Conservation (phyloP, 2,329 filamentous ascomycete species). For the Fusarium sublunatum region DNA sequence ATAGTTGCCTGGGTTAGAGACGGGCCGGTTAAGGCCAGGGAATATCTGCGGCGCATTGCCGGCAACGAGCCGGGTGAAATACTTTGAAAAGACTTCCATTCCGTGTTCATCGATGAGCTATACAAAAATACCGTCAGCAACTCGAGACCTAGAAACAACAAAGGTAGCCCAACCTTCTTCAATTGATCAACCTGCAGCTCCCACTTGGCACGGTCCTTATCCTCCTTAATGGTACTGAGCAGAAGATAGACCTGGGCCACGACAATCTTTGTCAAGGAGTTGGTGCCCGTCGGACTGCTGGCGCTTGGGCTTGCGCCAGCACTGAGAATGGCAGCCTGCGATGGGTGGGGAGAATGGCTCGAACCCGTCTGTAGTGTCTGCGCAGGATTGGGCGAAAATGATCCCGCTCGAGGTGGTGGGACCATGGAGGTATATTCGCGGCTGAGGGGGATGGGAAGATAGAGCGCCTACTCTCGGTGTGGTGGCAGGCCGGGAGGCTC, state of each 20-base stretch:
- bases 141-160: neutral
- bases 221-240: slow-evolving; percentile 93
- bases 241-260: slow-evolving; percentile 95
- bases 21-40: slow-evolving; percentile 77
- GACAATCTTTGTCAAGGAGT: slow-evolving; percentile 88
- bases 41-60: slow-evolving; percentile 94
- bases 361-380: slow-evolving; percentile 67
- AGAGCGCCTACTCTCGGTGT: slow-evolving; percentile 53
- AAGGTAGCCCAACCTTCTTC: slow-evolving; percentile 73
- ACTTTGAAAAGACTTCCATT: slow-evolving; percentile 98
- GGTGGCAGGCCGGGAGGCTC: slow-evolving; percentile 52
- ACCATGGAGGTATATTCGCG: slow-evolving; percentile 63
- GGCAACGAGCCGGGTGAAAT: slow-evolving; percentile 91
- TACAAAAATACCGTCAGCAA: slow-evolving; percentile 34
- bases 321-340: slow-evolving; percentile 67
- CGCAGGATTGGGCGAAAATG: slow-evolving; percentile 71
- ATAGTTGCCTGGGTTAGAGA: slow-evolving; percentile 83
- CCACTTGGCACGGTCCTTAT: slow-evolving; percentile 91
- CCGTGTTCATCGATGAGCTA: slow-evolving; percentile 97
- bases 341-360: slow-evolving; percentile 67
- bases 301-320: slow-evolving; percentile 71
- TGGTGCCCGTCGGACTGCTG: slow-evolving; percentile 70
- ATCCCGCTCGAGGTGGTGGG: slow-evolving; percentile 71
- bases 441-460: slow-evolving; percentile 47
- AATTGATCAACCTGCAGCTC: slow-evolving; percentile 92